Percentiles rank a stretch among this genome's conserved stretches.
Evolutionary conservation across 2,329 filamentous ascomycete genomes (phyloP).

Genomic region (Conoideocrella luteorostrata): DNA sequence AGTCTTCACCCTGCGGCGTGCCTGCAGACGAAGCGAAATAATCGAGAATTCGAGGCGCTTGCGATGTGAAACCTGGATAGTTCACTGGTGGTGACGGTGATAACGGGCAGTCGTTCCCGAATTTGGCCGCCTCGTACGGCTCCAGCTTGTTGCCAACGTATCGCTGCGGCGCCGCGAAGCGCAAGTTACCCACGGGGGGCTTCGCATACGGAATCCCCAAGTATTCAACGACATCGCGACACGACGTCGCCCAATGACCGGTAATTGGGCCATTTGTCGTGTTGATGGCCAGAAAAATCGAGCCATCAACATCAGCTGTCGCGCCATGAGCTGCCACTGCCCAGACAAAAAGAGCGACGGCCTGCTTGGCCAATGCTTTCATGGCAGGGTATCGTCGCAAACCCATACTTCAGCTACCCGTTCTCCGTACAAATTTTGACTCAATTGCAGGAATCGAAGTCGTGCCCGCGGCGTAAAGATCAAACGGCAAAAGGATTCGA

Average conservation of each 20-base stretch:
- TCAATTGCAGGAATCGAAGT: too few species aligned
- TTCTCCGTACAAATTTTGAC: too few species aligned
- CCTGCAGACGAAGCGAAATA: slow-evolving; percentile 17
- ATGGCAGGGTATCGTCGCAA: too few species aligned
- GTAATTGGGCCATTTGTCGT: slow-evolving; percentile 27
- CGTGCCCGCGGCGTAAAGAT: too few species aligned
- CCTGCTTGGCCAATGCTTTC: too few species aligned
- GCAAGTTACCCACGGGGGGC: slow-evolving; percentile 28
- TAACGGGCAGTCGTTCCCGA: background rate
- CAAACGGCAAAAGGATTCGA: too few species aligned
- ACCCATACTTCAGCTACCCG: too few species aligned
- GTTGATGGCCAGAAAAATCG: slow-evolving; percentile 13
- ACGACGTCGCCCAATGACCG: slow-evolving; percentile 24
- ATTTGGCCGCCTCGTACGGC: slow-evolving; percentile 10
- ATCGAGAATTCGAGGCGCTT: slow-evolving; percentile 20
- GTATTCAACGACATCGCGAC: slow-evolving; percentile 28
- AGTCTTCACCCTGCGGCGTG: slow-evolving; percentile 28
- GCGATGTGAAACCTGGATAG: slow-evolving; percentile 22
- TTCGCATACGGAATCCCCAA: slow-evolving; percentile 34
- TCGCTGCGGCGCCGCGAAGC: slow-evolving; percentile 28
- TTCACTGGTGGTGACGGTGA: slow-evolving; percentile 9
- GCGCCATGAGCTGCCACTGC: too few species aligned
- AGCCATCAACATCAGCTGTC: background rate
- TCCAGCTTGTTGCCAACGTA: slow-evolving; percentile 14
- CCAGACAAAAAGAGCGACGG: too few species aligned